Base-by-base conservation (phyloP, 805 yeast genomes). In the Lipomyces chichibuensis region DNA sequence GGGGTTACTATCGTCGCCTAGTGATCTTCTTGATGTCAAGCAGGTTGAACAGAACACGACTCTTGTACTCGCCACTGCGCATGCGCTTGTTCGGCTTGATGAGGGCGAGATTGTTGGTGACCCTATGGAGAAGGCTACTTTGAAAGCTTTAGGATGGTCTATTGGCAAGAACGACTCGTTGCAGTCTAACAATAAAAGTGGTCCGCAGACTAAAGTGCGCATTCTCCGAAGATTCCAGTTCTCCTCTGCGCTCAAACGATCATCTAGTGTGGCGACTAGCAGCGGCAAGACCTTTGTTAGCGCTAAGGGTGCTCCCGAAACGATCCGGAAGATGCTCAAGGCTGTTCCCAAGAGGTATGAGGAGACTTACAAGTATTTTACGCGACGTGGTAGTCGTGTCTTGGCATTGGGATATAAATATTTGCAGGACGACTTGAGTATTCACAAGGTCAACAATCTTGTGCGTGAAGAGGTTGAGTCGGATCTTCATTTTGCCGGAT, bases 41-140 rank as follows among this genome's bases (percentile, higher is more conserved):
- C 89, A 88, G 56, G 92, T 91, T 61, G 94, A 97, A 7, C 81
- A 78, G 37, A 83, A 85, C 57, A 88, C 96, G 9, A 81, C 87
- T 53, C 82, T 84, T 69, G 92, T 91, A 51, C 84, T 95, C 71
- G 98, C 98, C 69, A 88, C 98, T 65, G 97, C 97, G 46, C 99
- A 95, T 78, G 98, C 99, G 35, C 84, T 95, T 71, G 99, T 95
- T 33, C 87, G 88, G 75, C 83, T 95, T 68, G 98, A 95, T 74
- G 97, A 93, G 77, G 99, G 98, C 74, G 98, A 95, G 70, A 86
- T 93, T 73, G 99, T 95, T 69, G 99, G 99, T 80, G 99, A 95
- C 76, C 98, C 99, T 70, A 94, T 95, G 98, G 99, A 95, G 80
- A 92, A 92, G 80, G 97, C 96, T 33, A 95, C 99, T 62, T 82